Base-by-base conservation (phyloP, 2,329 filamentous ascomycete genomes). In the Mariannaea sp. region DNA sequence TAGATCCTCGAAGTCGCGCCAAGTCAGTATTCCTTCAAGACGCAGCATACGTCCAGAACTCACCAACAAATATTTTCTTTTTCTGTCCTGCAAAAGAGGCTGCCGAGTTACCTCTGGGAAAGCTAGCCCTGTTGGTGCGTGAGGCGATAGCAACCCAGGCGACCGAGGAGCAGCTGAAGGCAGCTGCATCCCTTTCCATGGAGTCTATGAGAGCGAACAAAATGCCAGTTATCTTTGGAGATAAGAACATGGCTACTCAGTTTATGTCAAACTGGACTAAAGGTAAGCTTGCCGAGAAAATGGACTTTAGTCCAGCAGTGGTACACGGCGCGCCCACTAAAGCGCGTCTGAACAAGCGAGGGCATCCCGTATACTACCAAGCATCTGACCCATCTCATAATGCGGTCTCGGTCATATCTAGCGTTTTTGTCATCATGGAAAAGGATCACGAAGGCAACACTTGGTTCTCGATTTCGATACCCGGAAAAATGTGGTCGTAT, bases 201-300 rank as follows among this genome's bases (percentile, higher is more conserved):
- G 53, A 59, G 8, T 57, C 58, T 7, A 49, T 62, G 49, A 48
- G n/a, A 8, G 19, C 35, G 2, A 60, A 13, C 0, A 53, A 46
- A 8, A 51, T 49, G 42, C 47, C 44, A 1, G 47, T 54, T 2
- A 48, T 62, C 29, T 32, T 32, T 32, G 29, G 29, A 1, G 48
- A 52, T 5, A 50, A 48, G 10, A 38, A 56, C 8, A 60, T 61
- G 49, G 42, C 49, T 2, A 36, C 53, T 1, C 55, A 54, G 8
- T 56, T 58, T 6, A 53, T 61, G 57, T 62, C 60, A 1, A 62
- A 62, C 20, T 62, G 60, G 60, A 47, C 36, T 10, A 62, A 58
- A 12, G 60, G 38, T 0, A 46, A 32, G 2, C 43, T 62, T 3
- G n/a, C 40, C 5, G 54, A 60, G 2, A 60, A 54, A 8, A 14